Percentiles rank a stretch among this genome's conserved stretches.
Evolutionary conservation across 208 protist genomes (phyloP).

Genomic region (Trypanosoma lewisi): DNA sequence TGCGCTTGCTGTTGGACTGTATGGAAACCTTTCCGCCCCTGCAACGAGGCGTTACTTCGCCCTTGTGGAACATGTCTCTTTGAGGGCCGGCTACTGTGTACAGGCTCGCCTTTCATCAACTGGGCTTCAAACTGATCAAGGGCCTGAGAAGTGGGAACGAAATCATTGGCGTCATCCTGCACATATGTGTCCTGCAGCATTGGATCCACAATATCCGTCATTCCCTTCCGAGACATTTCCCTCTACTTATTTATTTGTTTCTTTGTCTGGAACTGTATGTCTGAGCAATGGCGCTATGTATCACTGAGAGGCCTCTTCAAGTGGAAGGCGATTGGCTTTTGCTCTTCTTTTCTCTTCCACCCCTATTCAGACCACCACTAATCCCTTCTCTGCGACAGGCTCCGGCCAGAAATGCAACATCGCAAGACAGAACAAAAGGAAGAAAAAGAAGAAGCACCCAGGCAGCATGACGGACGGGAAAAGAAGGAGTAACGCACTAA

Average conservation of each 20-base stretch:
- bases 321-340: too few species aligned
- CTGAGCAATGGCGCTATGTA: too few species aligned
- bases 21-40: neutral
- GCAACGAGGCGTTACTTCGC: neutral
- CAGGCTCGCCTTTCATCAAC: conserved; percentile 24
- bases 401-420: too few species aligned
- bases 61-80: neutral
- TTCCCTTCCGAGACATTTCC: conserved; percentile 8
- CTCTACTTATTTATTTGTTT: neutral
- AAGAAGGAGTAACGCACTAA: too few species aligned
- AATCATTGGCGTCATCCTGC: conserved; percentile 50
- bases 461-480: too few species aligned
- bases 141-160: conserved; percentile 31
- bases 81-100: conserved; percentile 12
- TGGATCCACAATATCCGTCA: conserved; percentile 28
- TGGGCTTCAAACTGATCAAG: conserved; percentile 59
- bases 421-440: too few species aligned
- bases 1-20: conserved; percentile 6
- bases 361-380: neutral
- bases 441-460: too few species aligned
- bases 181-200: conserved; percentile 63
- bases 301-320: too few species aligned
- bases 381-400: too few species aligned
- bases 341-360: neutral
- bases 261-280: too few species aligned